Evolutionary conservation across 2,329 filamentous ascomycete genomes (phyloP), one percentile per base, ranked within the genome.

Genomic region (Fusarium chuoi): DNA sequence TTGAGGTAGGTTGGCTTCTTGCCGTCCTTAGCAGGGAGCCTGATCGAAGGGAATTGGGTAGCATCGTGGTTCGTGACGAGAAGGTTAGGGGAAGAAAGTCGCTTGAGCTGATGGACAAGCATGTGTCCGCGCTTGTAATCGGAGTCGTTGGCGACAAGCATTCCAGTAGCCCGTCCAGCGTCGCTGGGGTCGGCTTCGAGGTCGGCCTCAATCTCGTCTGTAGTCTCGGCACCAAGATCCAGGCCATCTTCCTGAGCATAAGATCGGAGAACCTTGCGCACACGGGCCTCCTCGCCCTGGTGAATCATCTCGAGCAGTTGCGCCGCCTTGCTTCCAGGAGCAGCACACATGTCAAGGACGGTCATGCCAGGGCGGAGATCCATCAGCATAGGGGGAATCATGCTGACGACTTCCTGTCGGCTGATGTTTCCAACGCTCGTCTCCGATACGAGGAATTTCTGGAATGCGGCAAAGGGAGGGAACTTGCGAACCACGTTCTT

Each of bases 1-100:
- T 98, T 98, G 69, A 99, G 90, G 82, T 98, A 98, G 75, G 89
- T 87, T 68, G 89, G 88, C 75, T 87, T 84, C 73, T 89, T 87
- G 26, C 86, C 80, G n/a, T 87, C 84, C 39, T 86, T 82, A 7
- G 87, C 85, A 18, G 91, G 91, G n/a, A 98, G 89, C 80, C 93
- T 94, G 79, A 99, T 94, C 2, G 95, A 95, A 6, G 96, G 96
- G 83, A 95, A 99, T 82, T 97, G 91, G 9, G 95, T 98, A 46
- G 96, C 96, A 82, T 99, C 96, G 85, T 99, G 96, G 82, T 99
- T 98, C 46, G 95, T 98, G 71, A 99, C 96, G 72, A 99, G 93
- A 76, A 99, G 87, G 82, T 99, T 99, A 6, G 96, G 96, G 9
- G 96, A 98, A 72, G 96, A 98, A 57, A 99, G 88, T 70, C 96